Percentiles rank a stretch among this genome's conserved stretches.
phyloP scores from a whole-genome alignment of 495 filamentous ascomycete genomes.

The Amphirosellinia nigrospora region DNA sequence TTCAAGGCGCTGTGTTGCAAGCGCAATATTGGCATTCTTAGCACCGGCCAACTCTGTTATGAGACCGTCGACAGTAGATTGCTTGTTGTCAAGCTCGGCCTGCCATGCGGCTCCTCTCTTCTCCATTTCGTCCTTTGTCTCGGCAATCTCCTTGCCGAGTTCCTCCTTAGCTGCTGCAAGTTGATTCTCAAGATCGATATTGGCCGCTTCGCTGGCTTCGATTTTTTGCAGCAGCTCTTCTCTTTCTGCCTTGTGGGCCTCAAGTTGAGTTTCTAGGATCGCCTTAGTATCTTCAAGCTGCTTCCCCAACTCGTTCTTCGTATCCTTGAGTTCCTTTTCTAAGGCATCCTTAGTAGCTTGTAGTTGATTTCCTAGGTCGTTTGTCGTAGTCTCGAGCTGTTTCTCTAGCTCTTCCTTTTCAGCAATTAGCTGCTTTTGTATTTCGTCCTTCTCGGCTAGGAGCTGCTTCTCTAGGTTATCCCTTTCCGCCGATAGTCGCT shows the following conservation, averaged over 20 bases:
- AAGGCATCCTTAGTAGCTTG: slow-evolving; percentile 3
- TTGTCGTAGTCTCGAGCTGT: slow-evolving; percentile 41
- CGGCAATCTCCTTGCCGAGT: slow-evolving; percentile 28
- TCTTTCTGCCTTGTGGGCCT: slow-evolving; percentile 13
- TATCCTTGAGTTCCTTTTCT: slow-evolving; percentile 7
- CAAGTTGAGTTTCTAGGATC: slow-evolving; percentile 28
- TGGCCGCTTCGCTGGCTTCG: slow-evolving; percentile 17
- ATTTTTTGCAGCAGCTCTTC: slow-evolving; percentile 26
- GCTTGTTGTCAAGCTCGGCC: slow-evolving; percentile 33
- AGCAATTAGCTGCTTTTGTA: slow-evolving; percentile 1
- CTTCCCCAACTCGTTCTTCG: slow-evolving; percentile 13
- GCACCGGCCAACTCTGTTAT: slow-evolving; percentile 39
- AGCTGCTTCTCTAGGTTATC: slow-evolving; percentile 12
- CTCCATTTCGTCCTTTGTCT: slow-evolving; percentile 31
- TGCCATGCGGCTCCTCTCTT: slow-evolving; percentile 29
- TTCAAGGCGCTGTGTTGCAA: slow-evolving; percentile 34
- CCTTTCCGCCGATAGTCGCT: slow-evolving; percentile 7
- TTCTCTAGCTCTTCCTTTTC: slow-evolving; percentile 40
- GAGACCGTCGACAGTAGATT: slow-evolving; percentile 35
- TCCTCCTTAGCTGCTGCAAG: slow-evolving; percentile 32
- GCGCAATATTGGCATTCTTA: slow-evolving; percentile 40
- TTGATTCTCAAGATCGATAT: slow-evolving; percentile 43
- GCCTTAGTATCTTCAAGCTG: slow-evolving; percentile 32
- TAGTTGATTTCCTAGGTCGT: slow-evolving; percentile 4
- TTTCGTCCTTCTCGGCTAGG: not conserved